Base-by-base conservation (phyloP, 371 early-diverging fungal genomes). In the Mucor lusitanicus region DNA sequence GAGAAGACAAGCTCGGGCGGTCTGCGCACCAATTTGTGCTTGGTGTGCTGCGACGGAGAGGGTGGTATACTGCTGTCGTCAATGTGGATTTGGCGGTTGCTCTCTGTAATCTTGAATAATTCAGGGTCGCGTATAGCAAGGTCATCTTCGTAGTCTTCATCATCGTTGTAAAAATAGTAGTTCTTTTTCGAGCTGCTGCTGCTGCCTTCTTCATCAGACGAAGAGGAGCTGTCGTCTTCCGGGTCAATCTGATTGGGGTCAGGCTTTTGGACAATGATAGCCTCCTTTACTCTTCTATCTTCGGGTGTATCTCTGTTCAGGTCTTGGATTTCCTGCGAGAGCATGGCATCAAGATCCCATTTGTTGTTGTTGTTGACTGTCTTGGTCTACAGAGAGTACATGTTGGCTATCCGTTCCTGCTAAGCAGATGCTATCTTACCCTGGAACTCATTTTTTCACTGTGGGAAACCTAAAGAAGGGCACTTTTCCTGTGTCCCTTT, bases 71-170 rank as follows among this genome's bases (percentile, higher is more conserved):
- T 50, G 40, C 68, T 65, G 7, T 74, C 75, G 15, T 80, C 77
- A 17, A 78, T 65, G 5, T 68, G 67, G 35, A 82, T 80, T 35
- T 82, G 67, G 54, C 83, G 63, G 73, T 87, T 74, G 53, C 79
- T 60, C 68, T 86, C 76, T 30, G 85, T 72, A 65, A 80, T 76
- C 64, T 67, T 67, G 61, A 72, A 84, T 11, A 87, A 65, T 44
- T 81, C 77, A 21, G 86, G 82, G 53, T 86, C 85, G n/a, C 82
- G 77, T 42, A 85, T 73, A 5, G 76, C 71, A 32, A 80, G 65
- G 55, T 83, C 74, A 23, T 80, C 82, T 32, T 80, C 83, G 39
- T 75, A 82, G 28, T 83, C 83, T n/a, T 85, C 85, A 19, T 78
- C 77, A 19, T 80, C 79, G 28, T 70, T 67, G 27, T 63, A 61